Base-by-base conservation (phyloP, 257 asterid species). In the Penstemon barbatus region DNA sequence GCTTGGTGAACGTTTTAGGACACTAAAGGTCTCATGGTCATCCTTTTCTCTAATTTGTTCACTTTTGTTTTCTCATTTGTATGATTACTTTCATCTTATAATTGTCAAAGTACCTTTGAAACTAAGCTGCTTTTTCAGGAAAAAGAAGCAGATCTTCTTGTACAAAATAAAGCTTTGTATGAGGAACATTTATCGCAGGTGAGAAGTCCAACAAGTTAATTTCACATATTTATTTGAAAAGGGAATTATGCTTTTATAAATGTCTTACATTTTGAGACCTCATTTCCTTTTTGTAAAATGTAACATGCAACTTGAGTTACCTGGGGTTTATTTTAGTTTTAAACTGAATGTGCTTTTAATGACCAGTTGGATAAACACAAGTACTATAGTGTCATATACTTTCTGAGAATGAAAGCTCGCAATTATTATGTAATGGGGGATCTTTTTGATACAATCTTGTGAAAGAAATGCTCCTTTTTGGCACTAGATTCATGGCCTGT, bases 1-100 rank as follows among this genome's bases (percentile, higher is more conserved):
- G 75, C 78, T 94, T 77, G 98, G 96, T 80, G 99, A 91, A 78
- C 96, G 97, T 78, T 94, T 86, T 86, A 89, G 95, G 93, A 85
- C 70, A 78, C 95, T 94, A 80, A 94, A 94, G 99, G 99, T 93
- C 86, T 77, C 71, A 63, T 76, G 77, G 89, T 83, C 69, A 75
- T 79, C 88, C 81, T 72, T 48, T 50, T 63, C 63, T 49, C 41
- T 50, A 51, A 70, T 41, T 74, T 79, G 65, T 75, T 71, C 44
- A 37, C 8, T 63, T 63, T 37, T 87, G 97, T 82, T 90, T 77
- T 88, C 83, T 5, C 93, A 87, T 60, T 65, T 38, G 55, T 79
- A 67, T 80, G 62, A 59, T 62, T 75, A 57, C 57, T 44, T 64
- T 71, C 33, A 25, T 25, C 33, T 25, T 49, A 37, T 12, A 6